A percentile compares a stretch with the other conserved stretches of the same genome.
phyloP scores from a whole-genome alignment of 345 rosid genomes.

The Fremontodendron californicum region DNA sequence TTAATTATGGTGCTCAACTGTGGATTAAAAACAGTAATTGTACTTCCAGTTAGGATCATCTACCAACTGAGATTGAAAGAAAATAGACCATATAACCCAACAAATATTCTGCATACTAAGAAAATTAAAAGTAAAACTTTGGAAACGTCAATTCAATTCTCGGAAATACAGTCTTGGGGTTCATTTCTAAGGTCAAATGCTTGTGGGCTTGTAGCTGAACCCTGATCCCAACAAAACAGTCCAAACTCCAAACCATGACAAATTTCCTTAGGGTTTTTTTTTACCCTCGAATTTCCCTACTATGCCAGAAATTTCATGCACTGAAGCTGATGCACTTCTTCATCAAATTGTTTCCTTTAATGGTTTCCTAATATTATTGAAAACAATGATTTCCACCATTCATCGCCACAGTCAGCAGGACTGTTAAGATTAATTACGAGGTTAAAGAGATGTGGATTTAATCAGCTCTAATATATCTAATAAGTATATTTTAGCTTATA shows the following conservation, averaged over 20 bases:
- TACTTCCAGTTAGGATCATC: background rate
- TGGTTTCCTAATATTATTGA: background rate
- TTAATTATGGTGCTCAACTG: background rate
- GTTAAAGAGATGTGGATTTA: constrained; percentile 21
- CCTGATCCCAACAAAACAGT: background rate
- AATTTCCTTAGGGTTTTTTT: background rate
- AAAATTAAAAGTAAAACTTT: background rate
- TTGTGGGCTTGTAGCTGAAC: background rate
- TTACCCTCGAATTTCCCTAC: background rate
- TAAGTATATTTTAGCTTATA: background rate
- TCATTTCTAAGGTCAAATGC: background rate
- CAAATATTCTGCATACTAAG: background rate
- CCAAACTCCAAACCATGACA: background rate
- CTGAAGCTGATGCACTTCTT: background rate
- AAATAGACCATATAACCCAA: background rate
- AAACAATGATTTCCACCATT: background rate
- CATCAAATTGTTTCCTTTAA: background rate
- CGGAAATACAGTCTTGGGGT: background rate
- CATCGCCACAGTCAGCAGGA: background rate
- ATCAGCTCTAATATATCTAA: constrained; percentile 3
- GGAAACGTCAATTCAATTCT: background rate
- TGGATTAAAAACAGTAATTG: background rate
- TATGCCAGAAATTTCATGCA: background rate
- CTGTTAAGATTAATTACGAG: constrained; percentile 4
- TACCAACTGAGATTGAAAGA: background rate